A percentile compares a stretch with the other conserved stretches of the same genome.
Conservation (phyloP, 768 basidiomycete genomes). For the Macrolepiota albuminosa region DNA sequence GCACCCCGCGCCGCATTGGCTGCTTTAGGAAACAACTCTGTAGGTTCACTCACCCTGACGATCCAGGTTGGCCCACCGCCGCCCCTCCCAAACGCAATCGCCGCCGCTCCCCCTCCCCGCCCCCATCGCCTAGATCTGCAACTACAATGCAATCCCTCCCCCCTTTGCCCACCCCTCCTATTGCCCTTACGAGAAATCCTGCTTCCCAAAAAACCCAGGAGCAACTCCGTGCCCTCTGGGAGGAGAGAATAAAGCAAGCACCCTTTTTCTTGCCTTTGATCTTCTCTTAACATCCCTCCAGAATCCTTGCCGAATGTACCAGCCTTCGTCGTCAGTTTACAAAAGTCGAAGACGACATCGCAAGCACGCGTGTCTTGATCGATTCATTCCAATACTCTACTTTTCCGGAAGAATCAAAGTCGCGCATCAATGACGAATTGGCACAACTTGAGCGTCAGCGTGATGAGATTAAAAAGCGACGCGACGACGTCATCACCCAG, state of each 20-base stretch:
- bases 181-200: constrained; percentile 8
- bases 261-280: neutral
- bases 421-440: constrained; percentile 12
- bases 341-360: constrained; percentile 17
- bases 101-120: neutral
- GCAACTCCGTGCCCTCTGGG: constrained; percentile 18
- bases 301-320: constrained; percentile 10
- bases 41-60: constrained; percentile 23
- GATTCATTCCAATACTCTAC: constrained; percentile 8
- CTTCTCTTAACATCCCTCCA: neutral
- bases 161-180: constrained; percentile 14
- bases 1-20: constrained; percentile 4
- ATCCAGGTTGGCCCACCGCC: constrained; percentile 20
- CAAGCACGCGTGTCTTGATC: constrained; percentile 11
- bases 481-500: constrained; percentile 12
- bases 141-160: constrained; percentile 3
- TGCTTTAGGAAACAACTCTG: constrained; percentile 15
- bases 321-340: constrained; percentile 8
- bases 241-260: constrained; percentile 21
- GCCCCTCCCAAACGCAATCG: neutral
- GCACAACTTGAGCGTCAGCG: constrained; percentile 15
- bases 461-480: constrained; percentile 16
- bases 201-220: constrained; percentile 12
- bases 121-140: neutral
- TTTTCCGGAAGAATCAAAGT: constrained; percentile 15